These are phyloP conservation scores for Hemileia vastatrix DNA, from an alignment of 1,284 basidiomycete species.

Conservation along the genomic window DNA sequence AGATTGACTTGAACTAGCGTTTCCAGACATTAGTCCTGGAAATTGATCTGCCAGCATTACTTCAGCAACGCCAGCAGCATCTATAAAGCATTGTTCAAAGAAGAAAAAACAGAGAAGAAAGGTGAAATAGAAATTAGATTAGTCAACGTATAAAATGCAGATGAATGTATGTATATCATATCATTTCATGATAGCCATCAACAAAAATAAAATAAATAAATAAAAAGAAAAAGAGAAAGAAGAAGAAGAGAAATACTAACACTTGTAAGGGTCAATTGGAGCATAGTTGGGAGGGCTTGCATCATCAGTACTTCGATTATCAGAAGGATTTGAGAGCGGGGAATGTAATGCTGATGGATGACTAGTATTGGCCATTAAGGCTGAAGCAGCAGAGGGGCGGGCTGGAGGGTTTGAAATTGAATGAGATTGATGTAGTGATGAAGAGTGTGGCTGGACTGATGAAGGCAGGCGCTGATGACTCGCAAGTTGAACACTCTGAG, in stretches of 20 bases:
- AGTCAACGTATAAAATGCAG: no score
- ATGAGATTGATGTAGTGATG: no score
- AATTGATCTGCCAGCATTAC: conserved; percentile 14
- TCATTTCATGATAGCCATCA: no score
- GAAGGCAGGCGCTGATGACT: background rate
- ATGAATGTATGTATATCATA: no score
- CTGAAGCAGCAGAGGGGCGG: no score
- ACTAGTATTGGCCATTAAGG: no score
- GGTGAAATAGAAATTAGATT: no score
- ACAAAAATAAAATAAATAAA: background rate
- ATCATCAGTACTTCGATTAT: background rate
- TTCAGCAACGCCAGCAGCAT: conserved; percentile 11
- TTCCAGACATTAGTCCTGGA: no score
- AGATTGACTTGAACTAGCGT: no score
- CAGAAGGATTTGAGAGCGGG: background rate
- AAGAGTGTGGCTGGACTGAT: background rate
- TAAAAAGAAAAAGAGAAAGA: background rate
- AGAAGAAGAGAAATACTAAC: background rate
- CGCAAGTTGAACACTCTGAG: background rate
- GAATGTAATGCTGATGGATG: background rate
- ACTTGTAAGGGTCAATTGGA: conserved; percentile 17
- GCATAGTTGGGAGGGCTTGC: conserved; percentile 5
- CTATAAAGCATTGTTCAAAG: no score
- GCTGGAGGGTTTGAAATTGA: no score
- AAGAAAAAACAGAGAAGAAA: background rate